Percentiles rank a stretch among this genome's conserved stretches.
Evolutionary conservation across 139 green algal genomes (phyloP).

Genomic region (Volvox africanus): DNA sequence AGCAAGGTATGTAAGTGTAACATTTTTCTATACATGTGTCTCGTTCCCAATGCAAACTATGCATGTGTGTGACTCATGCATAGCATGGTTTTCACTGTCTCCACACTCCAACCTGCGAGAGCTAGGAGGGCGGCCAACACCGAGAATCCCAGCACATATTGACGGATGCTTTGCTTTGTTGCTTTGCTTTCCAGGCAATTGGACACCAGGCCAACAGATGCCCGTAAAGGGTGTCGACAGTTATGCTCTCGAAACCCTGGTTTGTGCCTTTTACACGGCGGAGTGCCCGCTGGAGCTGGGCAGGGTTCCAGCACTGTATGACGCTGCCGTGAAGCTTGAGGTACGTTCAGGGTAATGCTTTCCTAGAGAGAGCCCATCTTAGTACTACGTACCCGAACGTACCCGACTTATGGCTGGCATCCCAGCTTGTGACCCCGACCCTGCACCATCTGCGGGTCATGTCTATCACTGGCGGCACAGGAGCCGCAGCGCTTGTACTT

Average conservation of each 20-base stretch:
- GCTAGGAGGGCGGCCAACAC: too few relatives aligned
- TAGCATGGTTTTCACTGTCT: background rate
- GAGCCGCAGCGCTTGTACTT: too few relatives aligned
- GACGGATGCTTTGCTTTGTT: background rate
- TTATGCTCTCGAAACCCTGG: slow-evolving; percentile 37
- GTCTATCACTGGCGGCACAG: too few relatives aligned
- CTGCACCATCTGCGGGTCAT: too few relatives aligned
- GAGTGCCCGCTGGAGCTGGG: slow-evolving; percentile 21
- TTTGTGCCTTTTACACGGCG: slow-evolving; percentile 19
- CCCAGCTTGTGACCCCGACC: too few relatives aligned
- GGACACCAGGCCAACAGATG: slow-evolving; percentile 34
- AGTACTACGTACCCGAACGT: too few relatives aligned
- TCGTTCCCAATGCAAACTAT: too few relatives aligned
- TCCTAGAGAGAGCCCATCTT: too few relatives aligned
- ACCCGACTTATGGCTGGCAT: too few relatives aligned
- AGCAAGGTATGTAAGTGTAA: slow-evolving; percentile 7
- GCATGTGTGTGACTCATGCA: background rate
- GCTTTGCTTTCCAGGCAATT: background rate
- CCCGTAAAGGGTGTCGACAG: slow-evolving; percentile 43
- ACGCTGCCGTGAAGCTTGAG: slow-evolving; percentile 41
- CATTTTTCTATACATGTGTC: background rate
- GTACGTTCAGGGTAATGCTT: background rate
- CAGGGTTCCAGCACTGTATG: slow-evolving; percentile 34
- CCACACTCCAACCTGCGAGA: background rate
- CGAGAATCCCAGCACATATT: background rate